phyloP scores from a whole-genome alignment of 371 early-diverging fungal species.

The Haplosporangium sp. region DNA sequence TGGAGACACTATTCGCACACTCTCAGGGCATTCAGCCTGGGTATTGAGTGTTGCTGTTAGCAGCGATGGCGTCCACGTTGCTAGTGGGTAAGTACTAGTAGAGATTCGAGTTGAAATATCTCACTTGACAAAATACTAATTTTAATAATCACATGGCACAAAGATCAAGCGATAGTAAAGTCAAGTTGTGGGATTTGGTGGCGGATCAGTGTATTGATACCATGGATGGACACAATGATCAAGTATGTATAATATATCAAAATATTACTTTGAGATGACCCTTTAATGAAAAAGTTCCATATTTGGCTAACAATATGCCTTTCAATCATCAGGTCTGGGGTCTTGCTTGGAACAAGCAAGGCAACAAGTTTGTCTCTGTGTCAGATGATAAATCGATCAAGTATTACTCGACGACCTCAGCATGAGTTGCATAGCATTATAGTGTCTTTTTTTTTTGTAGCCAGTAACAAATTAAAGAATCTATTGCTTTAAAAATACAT shows the following conservation, averaged over 20 bases:
- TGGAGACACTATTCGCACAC: slow-evolving; percentile 77
- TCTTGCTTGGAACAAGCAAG: slow-evolving; percentile 82
- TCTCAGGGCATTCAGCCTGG: slow-evolving; percentile 84
- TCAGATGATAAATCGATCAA: slow-evolving; percentile 74
- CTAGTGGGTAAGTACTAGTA: slow-evolving; percentile 64
- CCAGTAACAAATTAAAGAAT: neutral
- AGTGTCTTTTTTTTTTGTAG: neutral
- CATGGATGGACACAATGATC: slow-evolving; percentile 82
- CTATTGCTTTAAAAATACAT: neutral
- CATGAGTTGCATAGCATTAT: slow-evolving; percentile 18
- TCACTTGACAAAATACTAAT: neutral
- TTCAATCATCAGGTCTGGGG: slow-evolving; percentile 72
- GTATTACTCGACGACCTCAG: slow-evolving; percentile 50
- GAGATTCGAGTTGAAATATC: neutral
- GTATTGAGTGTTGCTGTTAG: slow-evolving; percentile 77
- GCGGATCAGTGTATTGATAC: slow-evolving; percentile 82
- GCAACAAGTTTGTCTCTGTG: slow-evolving; percentile 79
- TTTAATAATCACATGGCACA: neutral
- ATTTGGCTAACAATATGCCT: neutral
- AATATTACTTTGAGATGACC: neutral
- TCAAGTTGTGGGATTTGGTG: slow-evolving; percentile 87
- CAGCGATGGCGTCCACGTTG: slow-evolving; percentile 79
- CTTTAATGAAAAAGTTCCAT: neutral
- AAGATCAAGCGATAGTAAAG: slow-evolving; percentile 75
- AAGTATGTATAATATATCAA: slow-evolving; percentile 56